Evolutionary conservation across 257 asterid genomes (phyloP).

Genomic region (Nicotiana undulata): DNA sequence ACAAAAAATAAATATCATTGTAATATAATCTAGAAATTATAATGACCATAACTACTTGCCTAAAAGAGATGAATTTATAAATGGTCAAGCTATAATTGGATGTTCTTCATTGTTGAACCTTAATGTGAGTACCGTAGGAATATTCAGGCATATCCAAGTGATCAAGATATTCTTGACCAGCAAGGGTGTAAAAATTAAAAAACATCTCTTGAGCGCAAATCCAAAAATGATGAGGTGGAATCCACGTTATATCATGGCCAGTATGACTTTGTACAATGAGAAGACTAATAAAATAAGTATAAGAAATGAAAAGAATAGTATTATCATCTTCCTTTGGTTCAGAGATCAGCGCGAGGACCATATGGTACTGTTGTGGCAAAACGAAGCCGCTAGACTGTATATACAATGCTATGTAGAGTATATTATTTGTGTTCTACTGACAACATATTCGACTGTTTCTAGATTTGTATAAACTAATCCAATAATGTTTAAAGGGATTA

Average conservation of each 20-base stretch:
- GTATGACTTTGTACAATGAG: background rate
- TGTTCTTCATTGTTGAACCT: background rate
- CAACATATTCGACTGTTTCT: background rate
- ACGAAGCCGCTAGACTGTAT: conserved; percentile 9
- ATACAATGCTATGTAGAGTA: background rate
- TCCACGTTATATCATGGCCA: background rate
- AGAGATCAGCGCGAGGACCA: background rate
- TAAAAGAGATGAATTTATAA: background rate
- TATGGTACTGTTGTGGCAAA: background rate
- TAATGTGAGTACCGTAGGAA: background rate
- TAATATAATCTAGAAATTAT: background rate
- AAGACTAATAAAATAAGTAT: background rate
- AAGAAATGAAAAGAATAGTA: background rate
- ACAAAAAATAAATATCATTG: background rate
- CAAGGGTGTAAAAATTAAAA: background rate
- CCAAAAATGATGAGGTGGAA: conserved; percentile 14
- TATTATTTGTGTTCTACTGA: background rate
- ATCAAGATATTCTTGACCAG: background rate
- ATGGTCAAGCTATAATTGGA: background rate
- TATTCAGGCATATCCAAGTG: background rate
- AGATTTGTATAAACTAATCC: background rate
- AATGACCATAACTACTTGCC: background rate
- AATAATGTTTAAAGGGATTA: background rate
- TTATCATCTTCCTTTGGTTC: background rate
- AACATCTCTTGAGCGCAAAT: background rate